Base-by-base conservation (phyloP, 2,329 filamentous ascomycete species). In the Elsinoe australis region DNA sequence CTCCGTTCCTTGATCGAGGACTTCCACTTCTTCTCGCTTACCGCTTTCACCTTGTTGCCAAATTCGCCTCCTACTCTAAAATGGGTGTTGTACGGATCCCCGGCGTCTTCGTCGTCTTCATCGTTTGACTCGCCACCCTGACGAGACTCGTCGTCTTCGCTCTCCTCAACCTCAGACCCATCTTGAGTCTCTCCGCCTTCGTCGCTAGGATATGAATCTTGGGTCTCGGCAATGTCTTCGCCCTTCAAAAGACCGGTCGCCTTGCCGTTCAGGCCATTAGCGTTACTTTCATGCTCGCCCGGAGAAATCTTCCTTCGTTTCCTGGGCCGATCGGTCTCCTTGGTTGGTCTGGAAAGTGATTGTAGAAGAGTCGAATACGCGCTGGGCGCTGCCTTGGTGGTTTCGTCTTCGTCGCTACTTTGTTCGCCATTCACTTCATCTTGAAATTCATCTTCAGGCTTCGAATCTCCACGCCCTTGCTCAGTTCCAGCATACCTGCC, bases 11-110 rank as follows among this genome's bases (percentile, higher is more conserved):
- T 34, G 42, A 59, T 62, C 36, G 61, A 56, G 5, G 51, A 54
- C 15, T 49, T 60, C 76, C 75, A 80, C 52, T 72, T 65, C 35
- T 71, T 72, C 8, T 67, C 60, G 5, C 66, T 59, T 22, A 72
- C 67, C 15, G 68, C 64, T 51, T 73, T 66, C 28, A 78, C 59
- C 28, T 66, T 76, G 55, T 68, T 67, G 1, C 73, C 67, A 5
- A 87, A 67, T 33, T 75, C 65, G 4, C 74, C 71, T 41, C 84
- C 77, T 36, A 89, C 76, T 0, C 81, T 79, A 33, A 94, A 94
- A 65, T 95, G 90, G 5, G 71, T 67, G 54, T 92, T 84, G 59
- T 94, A 95, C 0, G 87, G 83, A 62, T 94, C 85, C 4, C 67
- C 67, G 4, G 48, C 31, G 33, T 59, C 62, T 6, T 61, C 56